A percentile compares a stretch with the other conserved stretches of the same genome.
These are phyloP conservation scores for Stephania cephalantha DNA, from an alignment of 164 flowering plant species.

Conservation along the genomic window DNA sequence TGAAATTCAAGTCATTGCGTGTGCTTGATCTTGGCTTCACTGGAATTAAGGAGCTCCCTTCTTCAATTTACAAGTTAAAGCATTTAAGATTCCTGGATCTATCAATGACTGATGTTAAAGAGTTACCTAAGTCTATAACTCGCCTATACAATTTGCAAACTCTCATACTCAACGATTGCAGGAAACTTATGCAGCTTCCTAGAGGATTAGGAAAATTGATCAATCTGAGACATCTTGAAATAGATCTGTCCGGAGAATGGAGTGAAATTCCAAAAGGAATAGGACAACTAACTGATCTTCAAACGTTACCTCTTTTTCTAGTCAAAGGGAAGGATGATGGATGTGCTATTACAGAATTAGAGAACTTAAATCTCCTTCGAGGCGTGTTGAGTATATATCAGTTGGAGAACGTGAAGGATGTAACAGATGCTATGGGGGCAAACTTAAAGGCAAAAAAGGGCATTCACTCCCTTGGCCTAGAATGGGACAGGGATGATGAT, in stretches of 20 bases:
- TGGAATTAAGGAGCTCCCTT: background rate
- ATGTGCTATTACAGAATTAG: constrained; percentile 5
- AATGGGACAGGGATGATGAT: constrained; percentile 1
- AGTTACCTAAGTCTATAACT: background rate
- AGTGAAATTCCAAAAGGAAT: background rate
- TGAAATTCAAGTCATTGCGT: background rate
- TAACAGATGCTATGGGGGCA: constrained; percentile 4
- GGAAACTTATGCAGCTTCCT: background rate
- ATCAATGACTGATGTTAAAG: background rate
- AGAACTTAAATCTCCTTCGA: constrained; percentile 3
- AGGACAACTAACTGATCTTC: background rate
- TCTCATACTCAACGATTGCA: background rate
- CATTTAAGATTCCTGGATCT: constrained; percentile 12
- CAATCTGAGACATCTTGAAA: background rate
- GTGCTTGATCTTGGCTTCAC: constrained; percentile 11
- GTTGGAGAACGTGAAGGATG: constrained; percentile 1
- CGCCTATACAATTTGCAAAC: background rate
- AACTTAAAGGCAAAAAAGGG: constrained; percentile 2
- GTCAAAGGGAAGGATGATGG: background rate
- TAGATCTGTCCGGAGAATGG: background rate
- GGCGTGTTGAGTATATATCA: background rate
- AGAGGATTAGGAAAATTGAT: background rate
- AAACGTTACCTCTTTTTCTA: background rate
- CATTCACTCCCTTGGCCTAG: background rate
- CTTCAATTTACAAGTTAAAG: background rate